These are phyloP conservation scores for Lasiodiplodia theobromae DNA, from an alignment of 2,329 filamentous ascomycete genomes.

Conservation along the genomic window DNA sequence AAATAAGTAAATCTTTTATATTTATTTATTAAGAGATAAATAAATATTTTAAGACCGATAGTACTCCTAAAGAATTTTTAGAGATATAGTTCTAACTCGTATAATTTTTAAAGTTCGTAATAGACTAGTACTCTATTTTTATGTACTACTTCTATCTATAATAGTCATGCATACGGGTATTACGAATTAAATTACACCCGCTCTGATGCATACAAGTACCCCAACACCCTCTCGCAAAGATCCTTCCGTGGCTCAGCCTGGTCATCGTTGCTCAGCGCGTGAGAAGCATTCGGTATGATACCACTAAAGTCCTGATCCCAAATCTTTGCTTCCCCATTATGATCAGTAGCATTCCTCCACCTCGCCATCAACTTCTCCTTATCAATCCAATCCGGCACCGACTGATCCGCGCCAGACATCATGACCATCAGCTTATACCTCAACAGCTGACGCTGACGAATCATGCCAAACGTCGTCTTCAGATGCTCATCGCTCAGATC, in stretches of 20 bases:
- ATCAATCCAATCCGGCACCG: conserved; percentile 52
- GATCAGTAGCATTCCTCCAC: conserved; percentile 52
- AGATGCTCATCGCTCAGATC: conserved; percentile 40
- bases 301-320: conserved; percentile 60
- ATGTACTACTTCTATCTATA: no score
- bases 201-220: conserved; percentile 13
- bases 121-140: no score
- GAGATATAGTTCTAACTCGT: no score
- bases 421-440: conserved; percentile 47
- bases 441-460: conserved; percentile 37
- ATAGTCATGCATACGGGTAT: no score
- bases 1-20: no score
- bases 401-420: conserved; percentile 56
- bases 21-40: no score
- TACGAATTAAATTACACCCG: background rate
- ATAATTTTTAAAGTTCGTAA: no score
- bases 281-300: conserved; percentile 56
- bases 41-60: no score
- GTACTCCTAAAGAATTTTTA: no score
- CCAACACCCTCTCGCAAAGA: conserved; percentile 33
- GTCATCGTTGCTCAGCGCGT: conserved; percentile 58
- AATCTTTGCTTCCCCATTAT: conserved; percentile 38
- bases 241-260: conserved; percentile 50
- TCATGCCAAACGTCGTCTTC: conserved; percentile 42
- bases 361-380: conserved; percentile 52